Conservation (phyloP, 441 rosid genomes). For the Brassica hybrid region DNA sequence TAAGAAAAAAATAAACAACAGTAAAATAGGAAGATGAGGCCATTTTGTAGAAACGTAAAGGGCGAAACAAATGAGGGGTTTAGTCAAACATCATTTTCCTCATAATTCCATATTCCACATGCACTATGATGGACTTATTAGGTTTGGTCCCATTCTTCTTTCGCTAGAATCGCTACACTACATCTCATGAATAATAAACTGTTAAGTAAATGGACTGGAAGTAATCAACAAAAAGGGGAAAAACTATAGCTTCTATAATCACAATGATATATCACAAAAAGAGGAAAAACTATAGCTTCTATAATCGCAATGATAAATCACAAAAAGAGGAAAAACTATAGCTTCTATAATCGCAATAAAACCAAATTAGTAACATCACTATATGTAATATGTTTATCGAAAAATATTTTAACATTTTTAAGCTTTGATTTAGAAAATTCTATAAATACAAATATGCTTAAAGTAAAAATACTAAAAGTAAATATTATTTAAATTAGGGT, state of each 20-base stretch:
- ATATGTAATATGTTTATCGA: not conserved
- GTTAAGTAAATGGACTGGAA: not conserved
- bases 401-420: not conserved
- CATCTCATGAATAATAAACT: slow-evolving; percentile 14
- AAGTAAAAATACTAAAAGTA: too few relatives aligned
- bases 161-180: slow-evolving; percentile 12
- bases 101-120: slow-evolving; percentile 39
- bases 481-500: too few relatives aligned
- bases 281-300: not conserved
- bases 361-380: not conserved
- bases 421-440: too few relatives aligned
- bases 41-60: too few relatives aligned
- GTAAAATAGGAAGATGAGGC: too few relatives aligned
- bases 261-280: too few relatives aligned
- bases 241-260: not conserved
- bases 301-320: slow-evolving; percentile 11
- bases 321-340: too few relatives aligned
- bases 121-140: slow-evolving; percentile 16
- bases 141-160: slow-evolving; percentile 18
- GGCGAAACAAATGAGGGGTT: too few relatives aligned
- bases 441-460: too few relatives aligned
- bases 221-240: not conserved
- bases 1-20: too few relatives aligned
- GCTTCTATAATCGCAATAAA: too few relatives aligned
- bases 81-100: slow-evolving; percentile 24